A percentile compares a stretch with the other conserved stretches of the same genome.
phyloP scores from a whole-genome alignment of 495 filamentous ascomycete species.

The Barbatosphaeria neglecta region DNA sequence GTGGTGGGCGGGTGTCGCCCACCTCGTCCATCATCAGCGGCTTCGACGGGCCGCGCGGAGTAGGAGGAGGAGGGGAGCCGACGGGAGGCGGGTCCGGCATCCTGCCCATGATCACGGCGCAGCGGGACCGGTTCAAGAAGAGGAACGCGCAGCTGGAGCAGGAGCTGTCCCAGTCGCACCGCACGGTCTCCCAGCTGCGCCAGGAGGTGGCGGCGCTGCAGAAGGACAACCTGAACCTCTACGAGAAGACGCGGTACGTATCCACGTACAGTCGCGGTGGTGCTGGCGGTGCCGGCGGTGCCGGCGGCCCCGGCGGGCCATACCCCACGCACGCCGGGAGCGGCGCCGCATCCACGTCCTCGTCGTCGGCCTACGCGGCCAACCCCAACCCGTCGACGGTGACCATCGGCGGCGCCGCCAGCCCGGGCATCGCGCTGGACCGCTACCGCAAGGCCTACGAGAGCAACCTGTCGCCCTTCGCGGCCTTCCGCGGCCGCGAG shows the following conservation, averaged over 20 bases:
- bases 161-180: constrained; percentile 74
- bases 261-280: constrained; percentile 72
- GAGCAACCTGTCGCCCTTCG: constrained; percentile 88
- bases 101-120: constrained; percentile 94
- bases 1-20: constrained; percentile 68
- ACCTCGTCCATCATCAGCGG: constrained; percentile 97
- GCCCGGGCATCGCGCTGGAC: constrained; percentile 58
- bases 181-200: constrained; percentile 70
- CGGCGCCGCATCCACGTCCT: constrained; percentile 27
- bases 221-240: constrained; percentile 91
- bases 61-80: constrained; percentile 55
- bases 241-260: constrained; percentile 95
- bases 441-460: constrained; percentile 91
- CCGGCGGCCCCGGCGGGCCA: constrained; percentile 44
- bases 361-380: constrained; percentile 56
- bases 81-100: constrained; percentile 81
- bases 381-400: constrained; percentile 64
- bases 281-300: constrained; percentile 36
- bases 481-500: constrained; percentile 86
- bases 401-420: constrained; percentile 38
- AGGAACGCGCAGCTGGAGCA: constrained; percentile 84
- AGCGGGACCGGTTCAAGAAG: constrained; percentile 97
- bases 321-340: neutral
- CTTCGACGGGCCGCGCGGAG: constrained; percentile 59
- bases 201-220: constrained; percentile 87